These are phyloP conservation scores for Lepraria neglecta DNA, from an alignment of 495 filamentous ascomycete genomes.

Conservation along the genomic window DNA sequence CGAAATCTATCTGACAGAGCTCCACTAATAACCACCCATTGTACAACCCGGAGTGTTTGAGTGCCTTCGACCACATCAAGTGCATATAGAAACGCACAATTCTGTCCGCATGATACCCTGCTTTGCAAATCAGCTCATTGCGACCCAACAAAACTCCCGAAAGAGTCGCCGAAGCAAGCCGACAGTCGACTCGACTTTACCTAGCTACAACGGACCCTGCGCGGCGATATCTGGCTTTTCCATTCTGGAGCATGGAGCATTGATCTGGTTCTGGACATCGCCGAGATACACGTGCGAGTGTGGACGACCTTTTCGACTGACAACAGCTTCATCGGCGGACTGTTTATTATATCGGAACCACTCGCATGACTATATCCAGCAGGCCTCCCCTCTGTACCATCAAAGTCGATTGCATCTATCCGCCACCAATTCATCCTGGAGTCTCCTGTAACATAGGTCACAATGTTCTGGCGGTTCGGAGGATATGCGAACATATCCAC, in stretches of 20 bases:
- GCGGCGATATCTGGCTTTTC: neutral
- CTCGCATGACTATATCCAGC: constrained; percentile 11
- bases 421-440: constrained; percentile 32
- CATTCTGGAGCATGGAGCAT: neutral
- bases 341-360: neutral
- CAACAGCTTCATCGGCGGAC: constrained; percentile 6
- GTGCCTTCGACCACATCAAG: constrained; percentile 24
- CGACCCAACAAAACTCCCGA: constrained; percentile 30
- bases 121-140: constrained; percentile 28
- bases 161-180: constrained; percentile 26
- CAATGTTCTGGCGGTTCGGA: constrained; percentile 98
- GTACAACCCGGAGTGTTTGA: neutral
- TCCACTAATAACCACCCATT: neutral
- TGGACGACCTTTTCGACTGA: constrained; percentile 8
- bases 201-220: neutral
- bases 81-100: constrained; percentile 2
- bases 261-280: neutral
- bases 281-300: constrained; percentile 8
- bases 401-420: neutral
- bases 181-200: constrained; percentile 9
- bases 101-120: neutral
- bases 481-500: constrained; percentile 95
- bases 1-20: constrained; percentile 6
- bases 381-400: constrained; percentile 1
- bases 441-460: constrained; percentile 41